Base-by-base conservation (phyloP, 164 flowering plant genomes). In the Brasenia schreberi region DNA sequence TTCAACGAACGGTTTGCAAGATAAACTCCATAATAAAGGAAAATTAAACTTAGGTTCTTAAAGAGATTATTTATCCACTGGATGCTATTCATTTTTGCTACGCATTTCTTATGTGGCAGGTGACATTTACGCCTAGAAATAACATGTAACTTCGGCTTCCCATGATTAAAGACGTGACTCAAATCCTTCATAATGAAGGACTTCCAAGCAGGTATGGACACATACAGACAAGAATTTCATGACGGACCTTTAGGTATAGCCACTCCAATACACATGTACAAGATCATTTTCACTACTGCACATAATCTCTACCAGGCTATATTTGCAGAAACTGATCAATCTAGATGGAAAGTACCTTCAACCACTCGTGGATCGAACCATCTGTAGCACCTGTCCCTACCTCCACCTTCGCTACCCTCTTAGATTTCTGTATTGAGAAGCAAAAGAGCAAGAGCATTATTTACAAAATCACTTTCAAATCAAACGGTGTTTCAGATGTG, bases 321-420 rank as follows among this genome's bases (percentile, higher is more conserved):
- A 14, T 49, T 7, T 49, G 53, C 14, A 12, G 6, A 7, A 12
- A 7, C 12, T 49, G 56, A 9, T 9, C 10, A 14, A 49, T 9
- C 10, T 9, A 49, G 56, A 49, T 9, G 56, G 56, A 49, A 6
- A 49, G 56, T 12, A 90, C 97, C 94, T 93, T 80, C 70, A 93
- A 82, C 96, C 98, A 90, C 75, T 93, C 98, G 72, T 93, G 97
- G 81, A 83, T 71, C 4, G 94, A 86, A 43, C 87, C 83, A 79
- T 90, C 94, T 23, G 77, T 81, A 66, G 86, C 75, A 49, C 72
- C 77, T 43, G 98, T 88, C 67, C 98, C 97, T 67, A 90, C 92
- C 81, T 93, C 98, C 69, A 93, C 97, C 86, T 88, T 90, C 7
- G 90, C 80, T 17, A 84, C 84, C 78, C 78, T 87, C 84, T 93